Evolutionary conservation across 2,329 filamentous ascomycete genomes (phyloP).

Genomic region (Mycosphaerelloides madeirae): DNA sequence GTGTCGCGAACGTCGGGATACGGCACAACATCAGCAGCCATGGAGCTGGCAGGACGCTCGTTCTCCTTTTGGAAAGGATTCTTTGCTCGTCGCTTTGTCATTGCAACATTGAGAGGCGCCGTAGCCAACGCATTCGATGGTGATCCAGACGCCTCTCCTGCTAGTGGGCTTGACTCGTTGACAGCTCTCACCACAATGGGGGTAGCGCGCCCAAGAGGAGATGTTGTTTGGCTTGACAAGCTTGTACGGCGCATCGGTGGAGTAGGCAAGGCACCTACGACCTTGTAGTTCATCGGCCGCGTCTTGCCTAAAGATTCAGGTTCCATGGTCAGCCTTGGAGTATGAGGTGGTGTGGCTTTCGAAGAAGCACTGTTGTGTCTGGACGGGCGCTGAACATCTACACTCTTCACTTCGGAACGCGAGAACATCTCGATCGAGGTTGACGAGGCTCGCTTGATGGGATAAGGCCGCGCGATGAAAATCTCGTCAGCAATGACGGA

Average conservation of each 20-base stretch:
- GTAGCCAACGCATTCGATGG: slow-evolving; percentile 7
- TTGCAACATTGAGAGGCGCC: slow-evolving; percentile 41
- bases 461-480: slow-evolving; percentile 1
- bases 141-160: slow-evolving; percentile 3
- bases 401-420: slow-evolving; percentile 29
- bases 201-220: neutral
- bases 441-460: slow-evolving; percentile 30
- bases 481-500: no score
- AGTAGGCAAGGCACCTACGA: slow-evolving; percentile 12
- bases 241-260: slow-evolving; percentile 4
- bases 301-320: neutral
- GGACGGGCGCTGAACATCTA: slow-evolving; percentile 24
- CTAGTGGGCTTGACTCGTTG: slow-evolving; percentile 2
- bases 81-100: slow-evolving; percentile 36
- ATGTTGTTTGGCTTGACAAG: neutral
- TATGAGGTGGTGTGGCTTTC: slow-evolving; percentile 11
- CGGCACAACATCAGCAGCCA: neutral
- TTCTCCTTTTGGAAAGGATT: slow-evolving; percentile 6
- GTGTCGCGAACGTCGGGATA: slow-evolving; percentile 28
- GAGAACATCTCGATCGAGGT: slow-evolving; percentile 32
- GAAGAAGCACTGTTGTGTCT: slow-evolving; percentile 16
- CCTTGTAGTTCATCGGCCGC: slow-evolving; percentile 11
- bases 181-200: neutral
- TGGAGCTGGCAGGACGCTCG: neutral
- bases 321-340: slow-evolving; percentile 7